phyloP scores from a whole-genome alignment of 2,329 filamentous ascomycete species.

The Pseudogymnoascus sp. region DNA sequence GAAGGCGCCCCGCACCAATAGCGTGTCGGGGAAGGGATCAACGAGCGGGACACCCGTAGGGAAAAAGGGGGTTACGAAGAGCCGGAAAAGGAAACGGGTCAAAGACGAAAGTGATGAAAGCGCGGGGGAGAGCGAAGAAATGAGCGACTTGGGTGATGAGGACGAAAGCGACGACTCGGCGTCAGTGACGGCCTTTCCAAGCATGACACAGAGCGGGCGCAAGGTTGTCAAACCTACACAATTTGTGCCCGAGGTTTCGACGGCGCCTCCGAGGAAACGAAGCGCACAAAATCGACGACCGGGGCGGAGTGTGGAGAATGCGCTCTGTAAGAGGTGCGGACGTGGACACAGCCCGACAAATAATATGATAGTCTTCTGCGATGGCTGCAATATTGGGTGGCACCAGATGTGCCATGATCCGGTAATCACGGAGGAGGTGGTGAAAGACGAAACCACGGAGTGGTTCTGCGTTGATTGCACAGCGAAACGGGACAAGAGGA shows the following conservation, averaged over 20 bases:
- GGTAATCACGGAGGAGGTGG: constrained; percentile 58
- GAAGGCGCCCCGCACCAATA: constrained; percentile 11
- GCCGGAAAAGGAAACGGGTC: constrained; percentile 25
- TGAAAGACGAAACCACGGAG: constrained; percentile 55
- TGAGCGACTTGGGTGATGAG: constrained; percentile 29
- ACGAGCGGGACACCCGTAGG: constrained; percentile 12
- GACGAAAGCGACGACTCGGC: constrained; percentile 31
- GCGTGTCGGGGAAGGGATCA: constrained; percentile 16
- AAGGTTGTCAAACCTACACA: constrained; percentile 58
- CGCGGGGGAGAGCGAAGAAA: constrained; percentile 26
- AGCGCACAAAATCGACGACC: constrained; percentile 48
- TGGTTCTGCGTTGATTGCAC: constrained; percentile 64
- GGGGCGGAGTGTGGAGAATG: constrained; percentile 35
- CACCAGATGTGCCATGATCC: constrained; percentile 77
- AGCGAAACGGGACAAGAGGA: constrained; percentile 38
- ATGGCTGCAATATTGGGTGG: constrained; percentile 70
- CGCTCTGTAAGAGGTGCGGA: constrained; percentile 63
- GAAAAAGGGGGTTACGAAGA: constrained; percentile 14
- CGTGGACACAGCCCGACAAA: constrained; percentile 60
- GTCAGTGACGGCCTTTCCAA: constrained; percentile 47
- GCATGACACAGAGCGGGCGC: constrained; percentile 67
- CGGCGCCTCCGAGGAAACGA: constrained; percentile 33
- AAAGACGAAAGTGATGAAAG: constrained; percentile 22
- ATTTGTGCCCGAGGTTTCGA: constrained; percentile 49
- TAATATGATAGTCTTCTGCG: constrained; percentile 80